These are phyloP conservation scores for Hanseniaspora jakobsenii DNA, from an alignment of 805 yeast genomes.

Conservation along the genomic window DNA sequence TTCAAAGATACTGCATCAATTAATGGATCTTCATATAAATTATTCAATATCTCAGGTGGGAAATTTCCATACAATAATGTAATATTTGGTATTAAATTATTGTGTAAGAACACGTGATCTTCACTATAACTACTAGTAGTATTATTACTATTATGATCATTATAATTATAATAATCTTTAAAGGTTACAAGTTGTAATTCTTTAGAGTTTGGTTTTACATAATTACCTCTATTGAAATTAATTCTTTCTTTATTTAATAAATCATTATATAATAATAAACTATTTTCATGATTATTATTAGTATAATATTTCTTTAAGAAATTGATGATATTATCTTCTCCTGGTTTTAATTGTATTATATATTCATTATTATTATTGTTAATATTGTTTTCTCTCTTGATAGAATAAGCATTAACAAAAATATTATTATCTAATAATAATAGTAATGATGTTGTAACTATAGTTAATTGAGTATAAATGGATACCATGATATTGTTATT, in stretches of 20 bases:
- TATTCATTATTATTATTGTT: not conserved
- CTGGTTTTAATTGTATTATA: constrained; percentile 1
- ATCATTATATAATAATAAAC: not conserved
- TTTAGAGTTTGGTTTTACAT: constrained; percentile 1
- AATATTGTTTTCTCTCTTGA: not conserved
- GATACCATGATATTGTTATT: too few species aligned
- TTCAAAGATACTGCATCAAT: constrained; percentile 31
- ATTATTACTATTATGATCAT: too few species aligned
- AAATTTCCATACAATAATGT: constrained; percentile 27
- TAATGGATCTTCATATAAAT: constrained; percentile 28
- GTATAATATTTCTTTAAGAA: constrained; percentile 5
- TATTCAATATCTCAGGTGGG: constrained; percentile 23
- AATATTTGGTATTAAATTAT: not conserved
- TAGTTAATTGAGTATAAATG: too few species aligned
- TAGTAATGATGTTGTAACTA: too few species aligned
- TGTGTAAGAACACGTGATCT: too few species aligned
- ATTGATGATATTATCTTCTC: not conserved
- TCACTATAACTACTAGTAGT: too few species aligned
- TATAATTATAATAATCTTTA: not conserved
- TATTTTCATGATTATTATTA: not conserved
- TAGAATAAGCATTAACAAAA: too few species aligned
- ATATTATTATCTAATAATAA: too few species aligned
- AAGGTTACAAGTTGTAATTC: constrained; percentile 6
- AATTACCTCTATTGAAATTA: constrained; percentile 2
- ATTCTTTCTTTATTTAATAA: not conserved